Conservation (phyloP, 2,329 filamentous ascomycete species). For the Chrysosporium queenslandicum region DNA sequence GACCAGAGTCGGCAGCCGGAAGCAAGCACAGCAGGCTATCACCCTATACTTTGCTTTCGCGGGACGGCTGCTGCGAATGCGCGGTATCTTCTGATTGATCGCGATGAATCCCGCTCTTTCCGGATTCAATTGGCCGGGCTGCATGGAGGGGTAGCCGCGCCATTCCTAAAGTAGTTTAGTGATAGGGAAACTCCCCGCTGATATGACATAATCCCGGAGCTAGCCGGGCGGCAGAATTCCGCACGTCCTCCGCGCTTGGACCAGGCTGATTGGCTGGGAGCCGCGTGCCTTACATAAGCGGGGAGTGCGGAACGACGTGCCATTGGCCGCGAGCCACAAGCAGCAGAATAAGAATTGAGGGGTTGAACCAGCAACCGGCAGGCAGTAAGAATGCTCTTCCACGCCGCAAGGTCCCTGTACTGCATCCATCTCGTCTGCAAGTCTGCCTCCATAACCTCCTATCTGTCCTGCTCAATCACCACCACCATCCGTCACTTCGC, state of each 20-base stretch:
- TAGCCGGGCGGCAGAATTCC: slow-evolving; percentile 16
- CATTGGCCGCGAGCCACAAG: not conserved
- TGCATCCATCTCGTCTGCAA: not conserved
- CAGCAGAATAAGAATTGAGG: not conserved
- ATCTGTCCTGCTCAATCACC: slow-evolving; percentile 6
- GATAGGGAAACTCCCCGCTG: not conserved
- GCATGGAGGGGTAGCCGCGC: not conserved
- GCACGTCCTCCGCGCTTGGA: not conserved
- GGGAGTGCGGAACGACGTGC: not conserved
- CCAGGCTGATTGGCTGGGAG: slow-evolving; percentile 4
- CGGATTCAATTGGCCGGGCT: not conserved
- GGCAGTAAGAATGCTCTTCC: not conserved
- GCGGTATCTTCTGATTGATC: slow-evolving; percentile 1
- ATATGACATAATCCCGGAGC: slow-evolving; percentile 8
- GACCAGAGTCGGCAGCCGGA: too few relatives aligned
- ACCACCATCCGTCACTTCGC: slow-evolving; percentile 1
- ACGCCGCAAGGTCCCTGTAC: not conserved
- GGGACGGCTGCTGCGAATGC: not conserved
- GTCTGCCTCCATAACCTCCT: slow-evolving; percentile 1
- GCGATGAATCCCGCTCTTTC: slow-evolving; percentile 1
- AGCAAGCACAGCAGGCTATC: too few relatives aligned
- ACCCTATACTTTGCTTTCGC: not conserved
- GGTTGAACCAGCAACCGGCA: not conserved
- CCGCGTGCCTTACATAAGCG: not conserved
- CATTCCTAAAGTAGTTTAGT: not conserved